These are phyloP conservation scores for Daldinia loculata DNA, from an alignment of 495 filamentous ascomycete genomes.

Conservation along the genomic window DNA sequence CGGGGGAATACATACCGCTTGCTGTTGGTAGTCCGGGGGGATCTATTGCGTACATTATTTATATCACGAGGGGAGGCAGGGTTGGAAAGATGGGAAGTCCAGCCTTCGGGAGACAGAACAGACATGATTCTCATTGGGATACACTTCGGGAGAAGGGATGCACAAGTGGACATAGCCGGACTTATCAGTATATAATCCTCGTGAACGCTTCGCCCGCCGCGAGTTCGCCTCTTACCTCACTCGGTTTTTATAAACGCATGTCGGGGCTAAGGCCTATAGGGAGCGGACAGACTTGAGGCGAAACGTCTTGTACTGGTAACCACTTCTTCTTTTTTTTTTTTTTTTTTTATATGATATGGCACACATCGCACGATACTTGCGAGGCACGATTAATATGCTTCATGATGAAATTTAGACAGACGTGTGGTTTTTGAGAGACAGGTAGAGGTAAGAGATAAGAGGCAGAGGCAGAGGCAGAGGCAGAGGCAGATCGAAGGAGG, in stretches of 20 bases:
- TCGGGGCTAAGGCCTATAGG: not conserved
- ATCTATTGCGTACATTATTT: slow-evolving; percentile 20
- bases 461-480: not conserved
- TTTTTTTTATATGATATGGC: slow-evolving; percentile 7
- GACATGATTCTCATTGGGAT: not conserved
- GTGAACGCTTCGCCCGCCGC: slow-evolving; percentile 5
- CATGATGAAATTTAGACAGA: slow-evolving; percentile 10
- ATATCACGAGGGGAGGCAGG: slow-evolving; percentile 12
- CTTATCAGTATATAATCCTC: slow-evolving; percentile 29
- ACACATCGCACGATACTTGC: slow-evolving; percentile 1
- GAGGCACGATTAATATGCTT: slow-evolving; percentile 13
- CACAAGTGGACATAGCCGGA: slow-evolving; percentile 30
- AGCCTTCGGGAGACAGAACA: slow-evolving; percentile 15
- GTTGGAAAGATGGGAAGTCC: not conserved
- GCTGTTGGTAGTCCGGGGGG: slow-evolving; percentile 3
- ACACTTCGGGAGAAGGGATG: not conserved
- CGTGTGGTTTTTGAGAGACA: not conserved
- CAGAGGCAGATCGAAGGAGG: slow-evolving; percentile 14
- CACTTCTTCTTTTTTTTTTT: slow-evolving; percentile 1
- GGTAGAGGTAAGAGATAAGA: not conserved
- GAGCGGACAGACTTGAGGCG: not conserved
- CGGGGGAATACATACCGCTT: slow-evolving; percentile 8
- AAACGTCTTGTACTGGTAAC: slow-evolving; percentile 20
- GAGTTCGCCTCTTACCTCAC: not conserved
- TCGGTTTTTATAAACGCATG: not conserved